phyloP scores from a whole-genome alignment of 495 filamentous ascomycete genomes.

The Astrothelium subdiscretum region DNA sequence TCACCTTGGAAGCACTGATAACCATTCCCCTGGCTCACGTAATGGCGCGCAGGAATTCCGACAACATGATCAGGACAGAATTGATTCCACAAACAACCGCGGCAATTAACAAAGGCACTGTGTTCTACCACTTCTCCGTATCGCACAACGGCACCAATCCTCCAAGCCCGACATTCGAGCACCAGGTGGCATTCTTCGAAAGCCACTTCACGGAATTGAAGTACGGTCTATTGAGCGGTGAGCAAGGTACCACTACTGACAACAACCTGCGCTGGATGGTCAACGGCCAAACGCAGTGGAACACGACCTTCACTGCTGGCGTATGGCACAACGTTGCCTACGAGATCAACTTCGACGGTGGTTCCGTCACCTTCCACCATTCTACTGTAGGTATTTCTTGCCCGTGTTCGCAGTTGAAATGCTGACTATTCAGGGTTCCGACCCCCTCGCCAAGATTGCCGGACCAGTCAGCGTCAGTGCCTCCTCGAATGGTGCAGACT shows the following conservation, averaged over 20 bases:
- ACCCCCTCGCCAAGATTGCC: conserved; percentile 44
- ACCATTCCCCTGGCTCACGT: background rate
- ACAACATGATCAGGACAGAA: conserved; percentile 39
- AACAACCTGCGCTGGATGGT: conserved; percentile 43
- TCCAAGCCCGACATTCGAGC: conserved; percentile 50
- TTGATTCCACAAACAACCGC: conserved; percentile 58
- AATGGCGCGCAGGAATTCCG: background rate
- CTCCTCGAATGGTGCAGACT: conserved; percentile 58
- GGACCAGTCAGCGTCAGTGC: conserved; percentile 45
- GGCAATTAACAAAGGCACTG: conserved; percentile 47
- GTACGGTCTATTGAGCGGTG: conserved; percentile 49
- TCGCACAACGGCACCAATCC: conserved; percentile 47
- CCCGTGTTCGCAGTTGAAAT: background rate
- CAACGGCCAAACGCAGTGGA: conserved; percentile 41
- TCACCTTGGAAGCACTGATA: background rate
- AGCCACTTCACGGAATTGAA: conserved; percentile 69
- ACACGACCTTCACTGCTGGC: conserved; percentile 37
- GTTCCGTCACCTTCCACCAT: conserved; percentile 58
- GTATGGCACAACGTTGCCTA: conserved; percentile 66
- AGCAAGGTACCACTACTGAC: conserved; percentile 38
- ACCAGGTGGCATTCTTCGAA: conserved; percentile 69
- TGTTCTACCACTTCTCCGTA: conserved; percentile 63
- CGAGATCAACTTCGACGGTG: conserved; percentile 42
- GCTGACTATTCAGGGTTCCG: conserved; percentile 28
- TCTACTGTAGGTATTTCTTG: conserved; percentile 28